Evolutionary conservation across 1,284 basidiomycete species (phyloP).

Genomic region (Microbotryum intermedium): DNA sequence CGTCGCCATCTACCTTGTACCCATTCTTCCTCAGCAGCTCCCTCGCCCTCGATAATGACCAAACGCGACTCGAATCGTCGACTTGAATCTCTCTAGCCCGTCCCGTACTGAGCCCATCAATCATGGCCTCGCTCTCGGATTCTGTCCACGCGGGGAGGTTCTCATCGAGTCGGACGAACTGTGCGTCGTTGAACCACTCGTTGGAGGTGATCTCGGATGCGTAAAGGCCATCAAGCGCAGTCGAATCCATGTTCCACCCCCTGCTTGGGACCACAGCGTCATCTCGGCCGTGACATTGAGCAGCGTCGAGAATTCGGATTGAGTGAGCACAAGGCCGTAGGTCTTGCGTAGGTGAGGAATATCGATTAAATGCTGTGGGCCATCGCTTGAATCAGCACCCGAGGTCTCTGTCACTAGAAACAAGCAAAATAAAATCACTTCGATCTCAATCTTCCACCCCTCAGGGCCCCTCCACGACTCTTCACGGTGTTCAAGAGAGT

Average conservation of each 20-base stretch:
- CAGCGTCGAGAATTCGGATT: slow-evolving; percentile 10
- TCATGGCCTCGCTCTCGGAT: not conserved
- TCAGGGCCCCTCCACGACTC: slow-evolving; percentile 6
- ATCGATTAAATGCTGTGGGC: slow-evolving; percentile 43
- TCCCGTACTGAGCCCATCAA: slow-evolving; percentile 10
- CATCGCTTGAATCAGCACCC: not conserved
- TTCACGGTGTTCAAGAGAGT: slow-evolving; percentile 22
- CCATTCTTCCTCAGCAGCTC: slow-evolving; percentile 40
- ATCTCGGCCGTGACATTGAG: not conserved
- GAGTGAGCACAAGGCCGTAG: slow-evolving; percentile 16
- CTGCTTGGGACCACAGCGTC: not conserved
- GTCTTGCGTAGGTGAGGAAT: slow-evolving; percentile 42
- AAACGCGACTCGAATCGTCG: slow-evolving; percentile 24
- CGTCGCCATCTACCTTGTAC: slow-evolving; percentile 42
- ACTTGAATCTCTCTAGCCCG: slow-evolving; percentile 34
- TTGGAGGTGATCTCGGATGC: not conserved
- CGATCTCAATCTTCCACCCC: slow-evolving; percentile 9
- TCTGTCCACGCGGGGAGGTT: slow-evolving; percentile 25
- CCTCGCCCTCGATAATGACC: slow-evolving; percentile 37
- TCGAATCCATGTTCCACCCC: not conserved
- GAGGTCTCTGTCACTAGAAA: not conserved
- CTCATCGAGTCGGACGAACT: slow-evolving; percentile 29
- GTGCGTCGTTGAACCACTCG: slow-evolving; percentile 2
- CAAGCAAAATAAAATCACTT: not conserved
- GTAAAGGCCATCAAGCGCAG: not conserved